These are phyloP conservation scores for Cyclotella baltica DNA, from an alignment of 108 stramenopile genomes.

Conservation along the genomic window DNA sequence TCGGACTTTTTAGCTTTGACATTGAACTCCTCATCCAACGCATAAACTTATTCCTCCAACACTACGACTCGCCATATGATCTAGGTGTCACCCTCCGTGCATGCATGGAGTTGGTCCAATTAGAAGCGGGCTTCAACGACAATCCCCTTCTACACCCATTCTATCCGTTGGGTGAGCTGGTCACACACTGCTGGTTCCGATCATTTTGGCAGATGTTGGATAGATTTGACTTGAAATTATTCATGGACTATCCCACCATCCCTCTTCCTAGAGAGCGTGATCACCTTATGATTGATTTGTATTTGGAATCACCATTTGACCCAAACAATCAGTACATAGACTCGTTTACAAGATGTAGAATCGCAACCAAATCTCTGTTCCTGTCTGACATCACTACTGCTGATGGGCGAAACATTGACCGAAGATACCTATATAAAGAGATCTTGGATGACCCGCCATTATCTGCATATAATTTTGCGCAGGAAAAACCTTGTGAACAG, in stretches of 20 bases:
- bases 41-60: constrained; percentile 26
- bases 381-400: constrained; percentile 16
- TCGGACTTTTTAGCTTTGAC: constrained; percentile 3
- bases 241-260: neutral
- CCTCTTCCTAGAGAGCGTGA: constrained; percentile 1
- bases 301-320: neutral
- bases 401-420: constrained; percentile 2
- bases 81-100: constrained; percentile 21
- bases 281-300: neutral
- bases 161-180: neutral
- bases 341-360: neutral
- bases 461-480: neutral
- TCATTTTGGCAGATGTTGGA: constrained; percentile 6
- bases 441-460: neutral
- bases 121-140: constrained; percentile 11
- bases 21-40: constrained; percentile 10
- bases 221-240: neutral
- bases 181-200: too few relatives aligned
- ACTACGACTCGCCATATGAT: neutral
- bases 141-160: constrained; percentile 11
- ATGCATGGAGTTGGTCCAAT: constrained; percentile 12
- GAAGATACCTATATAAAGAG: neutral
- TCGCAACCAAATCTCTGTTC: constrained; percentile 1
- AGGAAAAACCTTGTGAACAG: neutral
- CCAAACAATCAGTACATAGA: neutral